phyloP scores from a whole-genome alignment of 2,329 filamentous ascomycete genomes.

The Trichophyton verrucosum region DNA sequence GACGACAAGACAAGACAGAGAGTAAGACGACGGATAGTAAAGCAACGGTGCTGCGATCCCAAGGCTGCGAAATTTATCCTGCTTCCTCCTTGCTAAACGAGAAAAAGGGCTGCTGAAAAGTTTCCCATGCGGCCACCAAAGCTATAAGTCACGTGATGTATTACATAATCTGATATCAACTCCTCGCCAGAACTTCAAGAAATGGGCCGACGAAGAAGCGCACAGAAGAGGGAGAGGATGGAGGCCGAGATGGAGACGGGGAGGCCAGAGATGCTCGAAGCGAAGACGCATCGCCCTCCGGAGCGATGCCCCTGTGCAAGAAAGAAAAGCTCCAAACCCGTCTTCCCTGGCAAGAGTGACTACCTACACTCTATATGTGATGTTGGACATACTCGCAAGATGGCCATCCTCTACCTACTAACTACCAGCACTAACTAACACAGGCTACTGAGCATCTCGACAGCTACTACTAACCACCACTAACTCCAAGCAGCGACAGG shows the following conservation, averaged over 20 bases:
- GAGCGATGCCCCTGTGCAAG: not conserved
- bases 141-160: not conserved
- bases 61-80: not conserved
- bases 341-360: not conserved
- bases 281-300: not conserved
- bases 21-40: not conserved
- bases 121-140: constrained; percentile 1
- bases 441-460: not conserved
- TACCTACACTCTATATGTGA: not conserved
- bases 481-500: not conserved
- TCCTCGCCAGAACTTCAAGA: not conserved
- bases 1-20: not conserved
- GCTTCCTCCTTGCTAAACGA: not conserved
- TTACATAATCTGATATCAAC: not conserved
- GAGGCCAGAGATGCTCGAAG: not conserved
- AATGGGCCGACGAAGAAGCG: not conserved
- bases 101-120: not conserved
- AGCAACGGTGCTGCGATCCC: not conserved
- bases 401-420: not conserved
- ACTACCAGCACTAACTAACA: not conserved
- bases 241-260: not conserved
- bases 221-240: not conserved
- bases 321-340: not conserved
- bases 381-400: not conserved
- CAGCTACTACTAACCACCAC: not conserved